Evolutionary conservation across 202 grass and related monocot species (phyloP).

Genomic region (Dendrocalamus latiflorus): DNA sequence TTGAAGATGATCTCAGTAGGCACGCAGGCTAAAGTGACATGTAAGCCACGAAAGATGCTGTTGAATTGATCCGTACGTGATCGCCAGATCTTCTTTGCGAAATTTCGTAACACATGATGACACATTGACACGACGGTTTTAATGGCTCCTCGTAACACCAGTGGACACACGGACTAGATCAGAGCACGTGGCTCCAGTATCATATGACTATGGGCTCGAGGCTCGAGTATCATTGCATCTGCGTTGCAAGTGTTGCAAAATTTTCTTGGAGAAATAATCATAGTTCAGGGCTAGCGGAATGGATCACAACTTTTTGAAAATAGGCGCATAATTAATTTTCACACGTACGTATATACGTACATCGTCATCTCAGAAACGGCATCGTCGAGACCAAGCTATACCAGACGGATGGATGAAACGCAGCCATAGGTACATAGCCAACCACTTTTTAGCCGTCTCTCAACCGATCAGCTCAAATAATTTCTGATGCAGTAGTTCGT

Average conservation of each 20-base stretch:
- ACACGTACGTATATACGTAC: too few relatives aligned
- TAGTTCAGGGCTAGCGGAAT: too few relatives aligned
- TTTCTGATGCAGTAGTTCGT: too few relatives aligned
- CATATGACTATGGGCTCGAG: too few relatives aligned
- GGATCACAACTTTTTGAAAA: too few relatives aligned
- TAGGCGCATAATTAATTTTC: too few relatives aligned
- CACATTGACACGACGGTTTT: not conserved
- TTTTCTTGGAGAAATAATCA: too few relatives aligned
- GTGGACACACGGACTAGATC: not conserved
- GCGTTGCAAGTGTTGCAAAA: too few relatives aligned
- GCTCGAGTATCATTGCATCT: too few relatives aligned
- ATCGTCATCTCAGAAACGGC: too few relatives aligned
- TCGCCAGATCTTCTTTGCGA: not conserved
- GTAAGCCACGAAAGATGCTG: slow-evolving; percentile 10
- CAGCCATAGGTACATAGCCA: not conserved
- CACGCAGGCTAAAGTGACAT: not conserved
- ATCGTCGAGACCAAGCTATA: not conserved
- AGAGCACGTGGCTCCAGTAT: not conserved
- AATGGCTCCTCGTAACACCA: not conserved
- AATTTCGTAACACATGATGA: not conserved
- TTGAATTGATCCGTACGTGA: not conserved
- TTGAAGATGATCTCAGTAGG: slow-evolving; percentile 35
- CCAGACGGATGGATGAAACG: not conserved
- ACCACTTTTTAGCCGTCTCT: too few relatives aligned
- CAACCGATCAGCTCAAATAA: too few relatives aligned